Percentiles rank a stretch among this genome's conserved stretches.
These are phyloP conservation scores for Aspergillus uvarum DNA, from an alignment of 2,329 filamentous ascomycete species.

Conservation along the genomic window DNA sequence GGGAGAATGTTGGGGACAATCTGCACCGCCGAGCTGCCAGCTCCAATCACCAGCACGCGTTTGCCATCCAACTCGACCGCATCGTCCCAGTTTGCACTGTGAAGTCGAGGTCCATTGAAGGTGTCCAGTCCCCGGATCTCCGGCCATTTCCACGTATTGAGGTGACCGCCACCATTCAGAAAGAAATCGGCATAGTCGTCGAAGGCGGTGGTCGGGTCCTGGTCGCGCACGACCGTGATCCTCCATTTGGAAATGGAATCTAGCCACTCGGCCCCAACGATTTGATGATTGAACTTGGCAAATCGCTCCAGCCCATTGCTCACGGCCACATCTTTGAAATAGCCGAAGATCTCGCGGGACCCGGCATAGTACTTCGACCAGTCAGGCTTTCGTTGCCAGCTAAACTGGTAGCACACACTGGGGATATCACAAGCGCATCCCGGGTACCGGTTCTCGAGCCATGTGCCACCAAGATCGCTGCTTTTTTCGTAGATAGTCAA, in stretches of 20 bases:
- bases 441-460: slow-evolving; percentile 35
- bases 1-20: slow-evolving; percentile 21
- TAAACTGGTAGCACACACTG: slow-evolving; percentile 39
- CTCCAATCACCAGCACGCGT: slow-evolving; percentile 28
- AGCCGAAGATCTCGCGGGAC: slow-evolving; percentile 37
- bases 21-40: slow-evolving; percentile 34
- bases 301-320: too few species aligned
- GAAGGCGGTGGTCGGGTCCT: too few species aligned
- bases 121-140: too few species aligned
- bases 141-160: slow-evolving; percentile 8
- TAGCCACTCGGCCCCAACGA: too few species aligned
- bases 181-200: too few species aligned
- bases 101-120: neutral
- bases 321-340: too few species aligned
- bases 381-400: slow-evolving; percentile 45
- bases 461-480: slow-evolving; percentile 34
- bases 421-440: slow-evolving; percentile 39
- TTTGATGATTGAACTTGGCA: too few species aligned
- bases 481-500: slow-evolving; percentile 32
- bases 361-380: slow-evolving; percentile 46
- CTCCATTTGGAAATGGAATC: too few species aligned
- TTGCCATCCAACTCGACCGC: neutral
- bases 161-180: neutral
- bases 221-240: too few species aligned
- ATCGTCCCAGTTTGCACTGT: neutral